Base-by-base conservation (phyloP, 352 stramenopile genomes). In the Pythium aristosporum region DNA sequence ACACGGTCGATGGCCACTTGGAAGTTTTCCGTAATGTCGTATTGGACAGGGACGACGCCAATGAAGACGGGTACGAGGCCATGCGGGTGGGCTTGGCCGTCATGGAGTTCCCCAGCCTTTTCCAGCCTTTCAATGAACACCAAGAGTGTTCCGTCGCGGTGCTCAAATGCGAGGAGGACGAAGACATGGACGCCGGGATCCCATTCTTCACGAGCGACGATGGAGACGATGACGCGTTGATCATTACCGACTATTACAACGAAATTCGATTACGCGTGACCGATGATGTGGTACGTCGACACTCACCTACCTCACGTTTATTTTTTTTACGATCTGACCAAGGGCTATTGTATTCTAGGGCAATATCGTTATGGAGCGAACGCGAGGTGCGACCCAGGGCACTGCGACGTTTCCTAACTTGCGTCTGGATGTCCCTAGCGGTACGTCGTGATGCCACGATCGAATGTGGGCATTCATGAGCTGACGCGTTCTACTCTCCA, bases 141-240 rank as follows among this genome's bases (percentile, higher is more conserved):
- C 79, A 91, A 53, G 76, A 87, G 54, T 91, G 82, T 57, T 72
- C 67, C 1, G 56, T 93, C 18, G 86, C 77, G 12, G 52, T 93
- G 18, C 65, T 93, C 10, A 89, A 90, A 59, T 75, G 91, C 60
- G 85, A 93, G 48, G 85, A 93, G 64, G 85, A 93, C 59, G 85
- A 93, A 65, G 85, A 89, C 25, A 68, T 75, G 25, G 62, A 74
- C 2, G 69, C 77, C 41, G 74, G 73, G 1, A 82, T 89, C 58
- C 80, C 82, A 8, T 88, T 87, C 61, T 91, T 92, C 60, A 88
- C 89, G 72, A 79, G 71, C 25, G 76, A 88, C 37, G 68, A 75
- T 9, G 85, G 80, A 36, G 80, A 89, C 34, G 85, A 93, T 43
- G 85, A 93, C 51, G 63, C 46, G 0, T 69, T 91, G 11, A 74